Base-by-base conservation (phyloP, 2,329 filamentous ascomycete species). In the Botrytis pseudocinerea region DNA sequence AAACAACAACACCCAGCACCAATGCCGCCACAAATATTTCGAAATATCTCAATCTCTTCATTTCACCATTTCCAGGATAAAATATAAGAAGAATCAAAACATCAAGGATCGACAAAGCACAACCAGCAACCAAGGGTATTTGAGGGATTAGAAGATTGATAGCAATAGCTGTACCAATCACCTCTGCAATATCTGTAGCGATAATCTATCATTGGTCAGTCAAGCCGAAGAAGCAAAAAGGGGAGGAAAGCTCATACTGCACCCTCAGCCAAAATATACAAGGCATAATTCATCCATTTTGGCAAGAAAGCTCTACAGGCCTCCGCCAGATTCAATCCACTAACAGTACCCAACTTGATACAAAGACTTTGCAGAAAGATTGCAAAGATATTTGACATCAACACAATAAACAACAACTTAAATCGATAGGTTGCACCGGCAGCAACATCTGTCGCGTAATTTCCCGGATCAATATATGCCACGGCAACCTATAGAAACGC, bases 81-180 rank as follows among this genome's bases (percentile, higher is more conserved):
- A 92, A 92, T 73, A 92, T 73, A 4, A 93, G 84, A 70, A 92
- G 91, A 51, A 90, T 81, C 80, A 93, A 87, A 48, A 92, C 90
- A 79, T 93, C 91, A 12, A 89, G 77, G 69, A 93, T 91, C 0
- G 90, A 91, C 51, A 93, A 84, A 28, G 90, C 90, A 76, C 90
- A 92, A 25, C 90, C 91, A 1, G 88, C 90, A 0, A 92, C 89
- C 14, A 93, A 83, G 0, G 91, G 90, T 8, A 93, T 83, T 73
- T 88, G 83, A 0, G 88, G 88, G 35, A 90, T 85, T 46, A 93
- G 84, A 22, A 93, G 83, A 76, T 92, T 92, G 66, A 93, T 82
- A 2, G 89, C 90, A 75, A 93, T 92, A 20, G 91, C 91, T 28
- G 89, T 91, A 69, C 91, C 91, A 76, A 93, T 92, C 42, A 84